phyloP scores from a whole-genome alignment of 2,329 filamentous ascomycete species.

The Aspergillus tubingensis region DNA sequence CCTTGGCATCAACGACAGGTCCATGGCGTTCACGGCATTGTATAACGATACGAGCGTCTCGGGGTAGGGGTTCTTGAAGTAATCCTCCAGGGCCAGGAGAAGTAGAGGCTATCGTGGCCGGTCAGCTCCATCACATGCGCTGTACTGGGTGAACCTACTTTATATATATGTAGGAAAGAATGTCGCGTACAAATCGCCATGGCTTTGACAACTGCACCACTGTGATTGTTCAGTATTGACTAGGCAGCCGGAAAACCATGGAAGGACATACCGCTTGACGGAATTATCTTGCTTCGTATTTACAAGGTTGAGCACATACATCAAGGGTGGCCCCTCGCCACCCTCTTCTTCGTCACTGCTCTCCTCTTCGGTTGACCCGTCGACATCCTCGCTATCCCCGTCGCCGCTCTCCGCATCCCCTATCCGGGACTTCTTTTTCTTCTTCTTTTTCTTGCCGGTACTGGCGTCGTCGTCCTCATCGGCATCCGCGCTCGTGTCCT shows the following conservation, averaged over 20 bases:
- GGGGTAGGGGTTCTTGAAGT: slow-evolving; percentile 86
- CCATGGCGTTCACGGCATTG: slow-evolving; percentile 93
- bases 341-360: slow-evolving; percentile 65
- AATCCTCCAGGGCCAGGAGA: slow-evolving; percentile 88
- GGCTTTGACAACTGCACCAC: slow-evolving; percentile 92
- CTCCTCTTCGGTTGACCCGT: slow-evolving; percentile 42
- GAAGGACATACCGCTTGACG: slow-evolving; percentile 64
- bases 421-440: slow-evolving; percentile 48
- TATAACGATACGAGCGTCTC: slow-evolving; percentile 89
- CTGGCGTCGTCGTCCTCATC: slow-evolving; percentile 66
- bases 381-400: slow-evolving; percentile 53
- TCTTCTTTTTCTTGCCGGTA: slow-evolving; percentile 47
- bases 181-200: slow-evolving; percentile 99
- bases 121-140: slow-evolving; percentile 5
- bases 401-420: slow-evolving; percentile 49
- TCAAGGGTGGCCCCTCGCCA: slow-evolving; percentile 82
- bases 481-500: slow-evolving; percentile 82
- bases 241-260: background rate
- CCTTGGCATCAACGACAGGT: slow-evolving; percentile 87
- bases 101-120: slow-evolving; percentile 68
- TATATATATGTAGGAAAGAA: slow-evolving; percentile 98
- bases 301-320: slow-evolving; percentile 95
- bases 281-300: slow-evolving; percentile 97
- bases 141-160: slow-evolving; percentile 55
- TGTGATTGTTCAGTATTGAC: slow-evolving; percentile 30